Conservation (phyloP, 352 stramenopile genomes). For the Phytophthora crassamura region DNA sequence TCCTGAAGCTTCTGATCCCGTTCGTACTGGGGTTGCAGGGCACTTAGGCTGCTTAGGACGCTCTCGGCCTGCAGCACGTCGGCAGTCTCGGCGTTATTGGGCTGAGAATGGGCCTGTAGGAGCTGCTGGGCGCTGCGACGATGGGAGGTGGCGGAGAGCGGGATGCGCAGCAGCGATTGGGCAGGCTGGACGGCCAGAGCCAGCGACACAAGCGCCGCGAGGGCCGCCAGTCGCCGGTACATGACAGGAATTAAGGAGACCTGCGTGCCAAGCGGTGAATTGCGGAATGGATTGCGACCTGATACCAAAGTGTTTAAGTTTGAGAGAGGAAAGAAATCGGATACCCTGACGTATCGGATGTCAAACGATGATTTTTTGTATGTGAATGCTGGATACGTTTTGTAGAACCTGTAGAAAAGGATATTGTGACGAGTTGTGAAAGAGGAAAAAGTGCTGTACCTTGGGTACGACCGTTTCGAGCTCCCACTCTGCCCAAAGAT, state of each 20-base stretch:
- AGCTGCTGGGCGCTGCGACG: conserved; percentile 41
- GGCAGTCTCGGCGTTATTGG: neutral
- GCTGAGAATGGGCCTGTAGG: conserved; percentile 48
- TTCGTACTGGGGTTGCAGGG: conserved; percentile 18
- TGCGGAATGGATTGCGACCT: conserved; percentile 22
- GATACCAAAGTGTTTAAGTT: neutral
- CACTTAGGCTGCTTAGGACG: conserved; percentile 27
- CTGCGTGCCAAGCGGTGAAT: conserved; percentile 6
- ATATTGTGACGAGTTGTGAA: too few relatives aligned
- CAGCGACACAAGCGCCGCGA: conserved; percentile 18
- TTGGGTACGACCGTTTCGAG: too few relatives aligned
- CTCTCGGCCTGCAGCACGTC: conserved; percentile 20
- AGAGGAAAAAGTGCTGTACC: too few relatives aligned
- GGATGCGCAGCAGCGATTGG: conserved; percentile 47
- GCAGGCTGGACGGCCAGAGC: neutral
- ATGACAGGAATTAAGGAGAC: neutral
- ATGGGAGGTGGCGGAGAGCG: conserved; percentile 37
- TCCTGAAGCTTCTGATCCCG: neutral
- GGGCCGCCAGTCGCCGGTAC: neutral
- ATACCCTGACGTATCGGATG: too few relatives aligned
- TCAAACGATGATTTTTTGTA: too few relatives aligned
- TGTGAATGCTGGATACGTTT: too few relatives aligned
- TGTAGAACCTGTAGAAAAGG: too few relatives aligned
- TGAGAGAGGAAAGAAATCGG: too few relatives aligned
- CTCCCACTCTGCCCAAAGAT: too few relatives aligned